phyloP scores from a whole-genome alignment of 345 rosid species.

The Eutrema japonicum region DNA sequence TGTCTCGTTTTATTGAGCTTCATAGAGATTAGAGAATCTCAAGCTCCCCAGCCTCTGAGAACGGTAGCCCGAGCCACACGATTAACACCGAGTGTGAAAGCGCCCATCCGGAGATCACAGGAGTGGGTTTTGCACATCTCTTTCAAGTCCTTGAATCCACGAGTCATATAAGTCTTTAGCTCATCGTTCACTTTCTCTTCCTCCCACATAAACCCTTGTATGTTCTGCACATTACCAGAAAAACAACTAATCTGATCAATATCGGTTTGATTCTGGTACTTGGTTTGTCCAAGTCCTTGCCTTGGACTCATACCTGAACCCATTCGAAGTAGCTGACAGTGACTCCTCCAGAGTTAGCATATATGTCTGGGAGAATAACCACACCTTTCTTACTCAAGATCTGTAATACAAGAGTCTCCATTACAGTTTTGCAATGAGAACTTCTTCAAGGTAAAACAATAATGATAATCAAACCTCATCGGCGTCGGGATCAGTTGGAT shows the following conservation, averaged over 20 bases:
- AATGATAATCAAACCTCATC: slow-evolving; percentile 63
- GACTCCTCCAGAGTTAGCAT: slow-evolving; percentile 96
- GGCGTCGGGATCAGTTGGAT: slow-evolving; percentile 95
- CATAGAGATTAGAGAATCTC: slow-evolving; percentile 19
- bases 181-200: slow-evolving; percentile 90
- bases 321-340: slow-evolving; percentile 98
- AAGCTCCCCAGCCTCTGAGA: slow-evolving; percentile 96
- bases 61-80: slow-evolving; percentile 92
- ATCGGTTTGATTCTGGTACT: neutral
- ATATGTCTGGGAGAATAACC: slow-evolving; percentile 90
- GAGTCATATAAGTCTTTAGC: slow-evolving; percentile 80
- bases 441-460: neutral
- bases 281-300: neutral
- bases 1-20: slow-evolving; percentile 29
- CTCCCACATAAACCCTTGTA: slow-evolving; percentile 99
- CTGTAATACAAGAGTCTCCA: slow-evolving; percentile 46
- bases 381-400: slow-evolving; percentile 92
- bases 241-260: slow-evolving; percentile 14
- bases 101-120: slow-evolving; percentile 97
- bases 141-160: slow-evolving; percentile 77
- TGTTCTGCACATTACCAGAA: slow-evolving; percentile 62
- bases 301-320: slow-evolving; percentile 78
- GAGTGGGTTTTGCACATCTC: slow-evolving; percentile 86
- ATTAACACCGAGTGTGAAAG: slow-evolving; percentile 93
- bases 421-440: slow-evolving; percentile 9